Conservation (phyloP, 345 rosid genomes). For the Lumnitzera racemosa region DNA sequence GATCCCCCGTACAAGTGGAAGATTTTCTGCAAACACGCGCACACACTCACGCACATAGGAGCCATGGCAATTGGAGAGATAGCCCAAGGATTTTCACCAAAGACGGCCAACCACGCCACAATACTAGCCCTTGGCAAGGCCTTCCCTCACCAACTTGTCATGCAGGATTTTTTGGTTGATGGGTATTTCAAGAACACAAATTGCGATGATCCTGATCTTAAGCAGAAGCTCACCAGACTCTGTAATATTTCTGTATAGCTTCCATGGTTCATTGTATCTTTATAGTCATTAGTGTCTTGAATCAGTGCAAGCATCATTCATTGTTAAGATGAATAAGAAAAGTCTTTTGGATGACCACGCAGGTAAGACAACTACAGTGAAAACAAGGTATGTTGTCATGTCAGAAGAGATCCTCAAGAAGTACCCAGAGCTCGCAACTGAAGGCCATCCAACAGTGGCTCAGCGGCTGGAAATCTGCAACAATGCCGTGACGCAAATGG, state of each 20-base stretch:
- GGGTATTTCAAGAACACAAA: slow-evolving; percentile 87
- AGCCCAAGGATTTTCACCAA: slow-evolving; percentile 19
- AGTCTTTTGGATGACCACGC: background rate
- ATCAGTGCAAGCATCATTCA: background rate
- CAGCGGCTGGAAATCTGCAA: slow-evolving; percentile 78
- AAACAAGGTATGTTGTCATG: slow-evolving; percentile 94
- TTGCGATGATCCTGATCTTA: slow-evolving; percentile 87
- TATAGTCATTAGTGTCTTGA: too few species aligned
- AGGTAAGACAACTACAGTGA: slow-evolving; percentile 97
- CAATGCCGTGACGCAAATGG: slow-evolving; percentile 82
- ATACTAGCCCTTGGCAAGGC: slow-evolving; percentile 88
- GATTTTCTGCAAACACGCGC: slow-evolving; percentile 1
- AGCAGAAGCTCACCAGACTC: slow-evolving; percentile 76
- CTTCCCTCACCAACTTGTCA: slow-evolving; percentile 92
- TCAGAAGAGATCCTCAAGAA: slow-evolving; percentile 80
- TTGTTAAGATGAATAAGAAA: background rate
- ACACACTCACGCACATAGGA: background rate
- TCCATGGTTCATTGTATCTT: slow-evolving; percentile 5
- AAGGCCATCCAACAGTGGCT: slow-evolving; percentile 77
- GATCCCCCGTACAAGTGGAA: background rate
- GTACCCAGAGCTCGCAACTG: slow-evolving; percentile 78
- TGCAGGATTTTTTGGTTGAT: slow-evolving; percentile 91
- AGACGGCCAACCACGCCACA: slow-evolving; percentile 46
- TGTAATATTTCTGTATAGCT: slow-evolving; percentile 32
- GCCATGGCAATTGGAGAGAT: slow-evolving; percentile 47